These are phyloP conservation scores for Choanephora cucurbitarum DNA, from an alignment of 371 early-diverging fungal species.

Conservation along the genomic window DNA sequence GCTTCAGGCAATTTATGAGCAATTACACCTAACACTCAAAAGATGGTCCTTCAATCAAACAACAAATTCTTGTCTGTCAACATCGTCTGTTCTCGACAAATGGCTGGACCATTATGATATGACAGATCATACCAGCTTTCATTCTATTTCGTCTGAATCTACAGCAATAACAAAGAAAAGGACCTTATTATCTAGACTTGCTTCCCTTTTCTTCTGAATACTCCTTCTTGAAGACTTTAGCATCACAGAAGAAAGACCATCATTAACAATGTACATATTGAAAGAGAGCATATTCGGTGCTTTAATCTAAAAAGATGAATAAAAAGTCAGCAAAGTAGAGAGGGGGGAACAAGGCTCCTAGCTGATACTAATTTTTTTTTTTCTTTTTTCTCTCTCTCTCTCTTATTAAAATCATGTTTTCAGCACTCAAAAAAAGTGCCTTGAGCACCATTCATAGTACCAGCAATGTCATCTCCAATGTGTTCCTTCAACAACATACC, in stretches of 20 bases:
- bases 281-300: too few species aligned
- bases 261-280: too few species aligned
- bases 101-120: constrained; percentile 6
- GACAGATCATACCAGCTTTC: not conserved
- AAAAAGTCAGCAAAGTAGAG: too few species aligned
- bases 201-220: too few species aligned
- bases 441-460: constrained; percentile 17
- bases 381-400: constrained; percentile 6
- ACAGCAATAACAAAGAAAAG: not conserved
- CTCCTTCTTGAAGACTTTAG: too few species aligned
- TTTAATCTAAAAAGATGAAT: too few species aligned
- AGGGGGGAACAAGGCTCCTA: constrained; percentile 14
- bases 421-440: constrained; percentile 22
- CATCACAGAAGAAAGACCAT: too few species aligned
- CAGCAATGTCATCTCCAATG: constrained; percentile 15
- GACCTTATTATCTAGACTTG: not conserved
- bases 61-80: not conserved
- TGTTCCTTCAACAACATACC: constrained; percentile 11
- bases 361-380: not conserved
- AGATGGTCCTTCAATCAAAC: constrained; percentile 7
- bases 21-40: constrained; percentile 3
- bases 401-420: constrained; percentile 20
- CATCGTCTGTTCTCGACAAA: constrained; percentile 15
- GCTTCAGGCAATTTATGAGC: constrained; percentile 8
- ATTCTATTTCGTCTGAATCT: not conserved